Evolutionary conservation across 352 stramenopile genomes (phyloP), one percentile per base, ranked within the genome.

Genomic region (Pythium apleroticum): DNA sequence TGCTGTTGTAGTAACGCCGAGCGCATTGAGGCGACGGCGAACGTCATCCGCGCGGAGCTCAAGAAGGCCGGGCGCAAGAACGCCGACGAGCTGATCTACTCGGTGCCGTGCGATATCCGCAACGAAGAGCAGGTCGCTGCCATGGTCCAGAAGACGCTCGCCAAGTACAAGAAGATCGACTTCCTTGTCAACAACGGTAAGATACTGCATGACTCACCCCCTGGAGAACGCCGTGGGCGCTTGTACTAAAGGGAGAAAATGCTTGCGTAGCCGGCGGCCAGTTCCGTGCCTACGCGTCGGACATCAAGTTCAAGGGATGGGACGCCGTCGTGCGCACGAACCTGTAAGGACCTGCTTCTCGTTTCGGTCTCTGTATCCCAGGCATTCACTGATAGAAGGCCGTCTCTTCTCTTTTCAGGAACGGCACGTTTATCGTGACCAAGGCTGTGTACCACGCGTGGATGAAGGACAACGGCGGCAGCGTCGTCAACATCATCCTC

Each of bases 401-500:
- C n/a, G n/a, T n/a, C n/a, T n/a, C n/a, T n/a, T n/a, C n/a, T n/a
- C n/a, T n/a, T n/a, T n/a, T n/a, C 28, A 93, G 84, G 49, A 96
- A 86, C 28, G 91, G 91, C 10, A 98, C 93, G 20, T 98, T 98
- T 75, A 76, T 93, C 45, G 85, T 98, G 37, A 98, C 89, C 50
- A 96, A 96, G 72, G 89, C 97, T 53, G 88, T 89, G 17, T 98
- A 94, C 71, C 85, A 97, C 39, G 77, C 94, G 55, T 98, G 90
- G 68, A 98, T 98, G 92, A 86, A 98, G 53, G 66, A 98, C n/a
- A 71, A 91, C 70, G 93, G 94, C 41, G 93, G 93, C 19, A 91
- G 82, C 46, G 98, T 98, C 63, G 94, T 98, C 27, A 98, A 98
- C 77, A 98, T 98, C 67, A 98, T 97, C 22, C 75, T 98, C 10